Conservation (phyloP, 2,329 filamentous ascomycete genomes). For the Pseudopithomyces maydicus region DNA sequence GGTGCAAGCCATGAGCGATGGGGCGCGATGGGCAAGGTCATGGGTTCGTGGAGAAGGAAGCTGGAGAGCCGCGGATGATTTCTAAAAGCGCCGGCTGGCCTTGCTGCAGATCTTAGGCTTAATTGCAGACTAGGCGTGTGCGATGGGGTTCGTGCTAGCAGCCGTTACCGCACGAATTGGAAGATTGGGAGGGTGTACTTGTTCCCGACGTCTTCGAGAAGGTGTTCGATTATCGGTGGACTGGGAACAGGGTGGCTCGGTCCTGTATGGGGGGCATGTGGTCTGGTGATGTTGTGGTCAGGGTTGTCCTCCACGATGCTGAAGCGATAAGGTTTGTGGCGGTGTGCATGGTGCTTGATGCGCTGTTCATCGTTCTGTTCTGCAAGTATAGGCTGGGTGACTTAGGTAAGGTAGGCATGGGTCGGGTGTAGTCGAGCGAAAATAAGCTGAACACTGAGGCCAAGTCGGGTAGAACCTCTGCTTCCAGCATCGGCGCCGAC, state of each 20-base stretch:
- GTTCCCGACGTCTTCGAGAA: slow-evolving; percentile 39
- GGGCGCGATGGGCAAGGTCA: slow-evolving; percentile 6
- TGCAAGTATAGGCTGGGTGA: slow-evolving; percentile 22
- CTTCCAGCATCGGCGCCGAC: slow-evolving; percentile 12
- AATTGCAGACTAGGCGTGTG: slow-evolving; percentile 34
- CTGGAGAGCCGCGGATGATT: slow-evolving; percentile 24
- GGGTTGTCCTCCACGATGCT: slow-evolving; percentile 10
- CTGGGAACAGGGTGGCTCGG: slow-evolving; percentile 13
- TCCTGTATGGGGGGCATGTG: slow-evolving; percentile 23
- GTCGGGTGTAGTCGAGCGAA: slow-evolving; percentile 14
- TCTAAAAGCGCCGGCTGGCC: slow-evolving; percentile 9
- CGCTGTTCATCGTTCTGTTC: slow-evolving; percentile 18
- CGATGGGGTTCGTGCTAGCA: slow-evolving; percentile 9
- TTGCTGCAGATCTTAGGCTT: slow-evolving; percentile 41
- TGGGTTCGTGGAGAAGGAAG: slow-evolving; percentile 8
- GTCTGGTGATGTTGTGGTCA: slow-evolving; percentile 22
- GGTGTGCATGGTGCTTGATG: slow-evolving; percentile 25
- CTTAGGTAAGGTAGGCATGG: slow-evolving; percentile 24
- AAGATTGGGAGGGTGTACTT: slow-evolving; percentile 18
- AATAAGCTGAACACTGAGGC: slow-evolving; percentile 13
- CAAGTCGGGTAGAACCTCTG: slow-evolving; percentile 14
- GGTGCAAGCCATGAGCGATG: not conserved
- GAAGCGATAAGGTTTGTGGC: slow-evolving; percentile 22
- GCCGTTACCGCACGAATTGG: slow-evolving; percentile 26
- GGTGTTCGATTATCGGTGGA: slow-evolving; percentile 17